Conservation (phyloP, 805 yeast genomes). For the Debaryomyces prosopidis region DNA sequence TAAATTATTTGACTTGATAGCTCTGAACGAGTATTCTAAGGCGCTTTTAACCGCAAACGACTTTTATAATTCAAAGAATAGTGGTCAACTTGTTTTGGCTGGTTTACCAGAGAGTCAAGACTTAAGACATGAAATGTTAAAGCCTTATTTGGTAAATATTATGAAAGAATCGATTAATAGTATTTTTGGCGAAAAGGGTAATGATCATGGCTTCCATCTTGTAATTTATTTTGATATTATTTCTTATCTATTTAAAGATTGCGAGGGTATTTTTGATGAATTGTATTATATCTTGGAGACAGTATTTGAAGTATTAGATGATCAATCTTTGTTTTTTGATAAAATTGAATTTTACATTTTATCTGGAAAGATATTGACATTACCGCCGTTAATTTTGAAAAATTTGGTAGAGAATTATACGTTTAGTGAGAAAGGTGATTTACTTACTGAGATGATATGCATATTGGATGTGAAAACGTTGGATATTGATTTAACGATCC, state of each 20-base stretch:
- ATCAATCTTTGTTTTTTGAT: constrained; percentile 47
- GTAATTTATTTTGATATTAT: constrained; percentile 14
- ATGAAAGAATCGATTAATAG: constrained; percentile 52
- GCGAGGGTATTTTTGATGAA: constrained; percentile 27
- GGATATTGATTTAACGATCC: constrained; percentile 76
- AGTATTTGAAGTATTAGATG: constrained; percentile 27
- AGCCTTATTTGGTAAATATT: constrained; percentile 56
- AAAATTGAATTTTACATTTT: constrained; percentile 53
- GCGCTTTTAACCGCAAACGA: constrained; percentile 59
- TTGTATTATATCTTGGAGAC: constrained; percentile 44
- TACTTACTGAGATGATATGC: constrained; percentile 69
- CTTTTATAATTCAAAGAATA: constrained; percentile 49
- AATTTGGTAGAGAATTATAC: constrained; percentile 57
- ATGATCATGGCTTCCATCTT: constrained; percentile 23
- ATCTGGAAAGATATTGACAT: constrained; percentile 39
- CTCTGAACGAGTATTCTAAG: constrained; percentile 46
- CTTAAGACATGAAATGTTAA: constrained; percentile 49
- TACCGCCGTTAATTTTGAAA: constrained; percentile 68
- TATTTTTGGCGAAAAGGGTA: constrained; percentile 29
- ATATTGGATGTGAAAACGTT: constrained; percentile 63
- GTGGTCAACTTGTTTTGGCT: constrained; percentile 47
- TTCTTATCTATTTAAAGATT: constrained; percentile 6
- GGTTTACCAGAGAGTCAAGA: constrained; percentile 55
- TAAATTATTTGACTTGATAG: constrained; percentile 47
- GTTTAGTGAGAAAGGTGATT: constrained; percentile 38